Base-by-base conservation (phyloP, 1,284 basidiomycete genomes). In the Melampsora americana region DNA sequence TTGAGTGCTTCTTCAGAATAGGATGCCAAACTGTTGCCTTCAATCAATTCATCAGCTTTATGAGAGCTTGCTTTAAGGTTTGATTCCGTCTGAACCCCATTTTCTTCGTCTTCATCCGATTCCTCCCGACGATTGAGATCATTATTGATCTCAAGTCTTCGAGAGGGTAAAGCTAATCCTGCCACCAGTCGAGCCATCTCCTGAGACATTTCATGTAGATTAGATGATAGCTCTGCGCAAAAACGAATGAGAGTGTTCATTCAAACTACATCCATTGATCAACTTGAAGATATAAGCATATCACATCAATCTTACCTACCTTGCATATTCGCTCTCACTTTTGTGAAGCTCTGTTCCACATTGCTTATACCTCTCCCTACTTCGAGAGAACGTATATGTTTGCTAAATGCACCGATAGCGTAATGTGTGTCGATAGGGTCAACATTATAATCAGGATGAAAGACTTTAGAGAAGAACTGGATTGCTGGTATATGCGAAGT, bases 401-500 rank as follows among this genome's bases (percentile, higher is more conserved):
- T 65, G 9, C 44, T 66, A 26, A 66, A 74, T 2, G 62, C 64
- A 2, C 65, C 32, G 18, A 74, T 59, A 9, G 28, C 20, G n/a
- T 32, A 28, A 11, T 53, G 42, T 5, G 35, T 65, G 12, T 74
- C 71, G 5, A 35, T 18, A 26, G 62, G 62, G n/a, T 74, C 71
- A n/a, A 74, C 64, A 28, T 74, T 74, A 59, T 66, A 74, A 60
- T 74, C 71, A 26, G 71, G 71, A 67, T 74, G 71, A 23, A 66
- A 66, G 48, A 74, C 71, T 9, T 67, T 74, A 5, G 71, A 74
- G 50, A 74, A 74, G 64, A 74, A 74, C 42, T 14, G 62, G 46
- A 16, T 48, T 28, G 50, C 50, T 23, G 32, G 64, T 32, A 18
- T 20, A 32, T 5, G 28, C 9, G 28, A 20, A 9, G 5, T 32